Percentiles rank a stretch among this genome's conserved stretches.
phyloP scores from a whole-genome alignment of 371 early-diverging fungal genomes.

The Mucor piriformis region DNA sequence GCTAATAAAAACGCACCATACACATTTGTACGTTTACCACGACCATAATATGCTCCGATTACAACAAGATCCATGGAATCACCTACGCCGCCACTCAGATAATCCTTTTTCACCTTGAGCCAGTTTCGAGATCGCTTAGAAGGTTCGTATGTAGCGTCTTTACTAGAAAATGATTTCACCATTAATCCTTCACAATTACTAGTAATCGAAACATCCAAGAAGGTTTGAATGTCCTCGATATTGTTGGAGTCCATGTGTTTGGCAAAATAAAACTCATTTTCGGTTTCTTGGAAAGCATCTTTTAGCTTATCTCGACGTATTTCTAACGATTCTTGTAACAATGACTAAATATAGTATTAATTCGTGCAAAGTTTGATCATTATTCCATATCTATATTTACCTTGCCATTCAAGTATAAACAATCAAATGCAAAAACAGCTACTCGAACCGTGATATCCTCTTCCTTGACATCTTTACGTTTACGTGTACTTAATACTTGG shows the following conservation, averaged over 20 bases:
- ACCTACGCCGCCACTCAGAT: constrained; percentile 91
- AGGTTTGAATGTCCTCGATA: constrained; percentile 95
- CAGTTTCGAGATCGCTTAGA: constrained; percentile 98
- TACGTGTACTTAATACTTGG: constrained; percentile 98
- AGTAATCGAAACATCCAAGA: constrained; percentile 88
- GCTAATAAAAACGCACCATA: constrained; percentile 98
- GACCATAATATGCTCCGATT: constrained; percentile 97
- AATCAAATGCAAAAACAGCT: constrained; percentile 98
- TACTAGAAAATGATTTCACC: constrained; percentile 93
- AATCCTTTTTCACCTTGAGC: constrained; percentile 99
- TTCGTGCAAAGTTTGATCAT: too few relatives aligned
- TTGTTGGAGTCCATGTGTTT: constrained; percentile 77
- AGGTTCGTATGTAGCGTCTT: constrained; percentile 95
- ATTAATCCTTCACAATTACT: constrained; percentile 99
- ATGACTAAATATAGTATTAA: too few relatives aligned
- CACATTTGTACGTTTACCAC: constrained; percentile 97
- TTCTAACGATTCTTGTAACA: constrained; percentile 79
- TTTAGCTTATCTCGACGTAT: constrained; percentile 81
- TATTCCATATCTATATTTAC: constrained; percentile 31
- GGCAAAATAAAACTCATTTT: constrained; percentile 93
- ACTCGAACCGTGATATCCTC: constrained; percentile 94
- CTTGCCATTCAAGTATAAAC: constrained; percentile 94
- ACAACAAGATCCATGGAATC: constrained; percentile 99
- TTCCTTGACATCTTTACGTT: constrained; percentile 93
- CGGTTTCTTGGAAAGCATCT: constrained; percentile 78